Evolutionary conservation across 2,329 filamentous ascomycete genomes (phyloP), one percentile per base, ranked within the genome.

Genomic region (Macroventuria anomochaeta): DNA sequence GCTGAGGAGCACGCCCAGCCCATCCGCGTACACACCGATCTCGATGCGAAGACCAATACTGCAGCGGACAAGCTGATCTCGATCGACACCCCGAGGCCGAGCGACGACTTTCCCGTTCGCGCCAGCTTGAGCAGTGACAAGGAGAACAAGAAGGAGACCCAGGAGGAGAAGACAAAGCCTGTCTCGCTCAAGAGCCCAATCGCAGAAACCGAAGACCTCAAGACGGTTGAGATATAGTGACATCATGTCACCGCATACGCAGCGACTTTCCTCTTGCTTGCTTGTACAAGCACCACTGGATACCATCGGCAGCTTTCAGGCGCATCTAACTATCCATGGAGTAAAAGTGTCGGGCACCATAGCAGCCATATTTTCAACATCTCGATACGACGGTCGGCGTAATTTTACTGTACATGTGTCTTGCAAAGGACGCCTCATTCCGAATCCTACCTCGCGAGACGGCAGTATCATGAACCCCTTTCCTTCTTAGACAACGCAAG

Each of bases 1-100:
- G 84, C 88, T 0, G 90, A 93, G 75, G 90, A 93, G 49, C 66
- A 72, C 11, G 70, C 77, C 4, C 63, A 67, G 51, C 71, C 75
- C 3, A 72, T 77, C 38, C 73, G 67, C 37, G 66, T 77, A 5
- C 72, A 67, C 47, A 73, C 68, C 34, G 68, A 75, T 21, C 50
- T 70, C 13, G 70, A 74, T 23, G 55, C 64, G 32, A 73, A 69
- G 49, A 57, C 66, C 12, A 58, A 53, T 38, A 57, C 61, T 3
- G 41, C 59, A 8, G 53, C 61, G 3, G 76, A 77, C 55, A 79
- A 78, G 58, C 65, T 80, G 29, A 76, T 79, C 41, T 75, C 75
- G 2, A 69, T 76, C 17, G 73, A 77, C 50, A 76, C 75, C 7
- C 75, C 75, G 5, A 64, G 69, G 52, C 75, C 68, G 33, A 80